Percentiles rank a stretch among this genome's conserved stretches.
phyloP scores from a whole-genome alignment of 208 protist genomes.

The Wallacemonas sp. region DNA sequence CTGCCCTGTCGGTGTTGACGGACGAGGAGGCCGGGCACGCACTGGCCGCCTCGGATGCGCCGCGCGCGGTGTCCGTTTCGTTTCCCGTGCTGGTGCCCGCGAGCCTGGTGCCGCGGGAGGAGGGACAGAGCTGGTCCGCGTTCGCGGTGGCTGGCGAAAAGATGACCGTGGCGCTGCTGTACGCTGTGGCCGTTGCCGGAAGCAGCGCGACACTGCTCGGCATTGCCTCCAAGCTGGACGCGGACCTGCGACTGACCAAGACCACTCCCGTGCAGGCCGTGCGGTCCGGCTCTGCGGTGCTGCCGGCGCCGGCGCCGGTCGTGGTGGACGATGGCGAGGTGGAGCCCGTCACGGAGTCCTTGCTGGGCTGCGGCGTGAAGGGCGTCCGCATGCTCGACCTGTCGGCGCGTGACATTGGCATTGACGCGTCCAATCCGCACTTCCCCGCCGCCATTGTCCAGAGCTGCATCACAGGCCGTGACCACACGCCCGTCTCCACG shows the following conservation, averaged over 20 bases:
- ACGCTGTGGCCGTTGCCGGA: constrained; percentile 60
- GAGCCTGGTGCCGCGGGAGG: constrained; percentile 49
- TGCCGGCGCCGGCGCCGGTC: neutral
- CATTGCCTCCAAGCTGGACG: constrained; percentile 67
- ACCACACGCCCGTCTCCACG: constrained; percentile 12
- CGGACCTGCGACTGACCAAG: constrained; percentile 54
- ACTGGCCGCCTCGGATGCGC: constrained; percentile 6
- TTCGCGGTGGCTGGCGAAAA: constrained; percentile 76
- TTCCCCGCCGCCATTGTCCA: constrained; percentile 58
- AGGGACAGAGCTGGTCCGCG: constrained; percentile 39
- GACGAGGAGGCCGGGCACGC: constrained; percentile 27
- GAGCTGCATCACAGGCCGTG: constrained; percentile 2
- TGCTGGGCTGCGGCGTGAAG: constrained; percentile 24
- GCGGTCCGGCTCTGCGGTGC: neutral
- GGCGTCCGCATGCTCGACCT: constrained; percentile 40
- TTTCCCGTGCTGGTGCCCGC: constrained; percentile 58
- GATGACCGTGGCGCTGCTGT: constrained; percentile 74
- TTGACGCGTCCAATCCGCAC: constrained; percentile 22
- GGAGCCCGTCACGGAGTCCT: constrained; percentile 2
- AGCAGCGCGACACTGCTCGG: constrained; percentile 64
- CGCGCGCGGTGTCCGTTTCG: constrained; percentile 12
- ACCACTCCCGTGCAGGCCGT: neutral
- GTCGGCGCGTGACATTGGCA: constrained; percentile 37
- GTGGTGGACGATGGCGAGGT: neutral
- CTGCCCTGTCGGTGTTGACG: constrained; percentile 22